Conservation (phyloP, 2,329 filamentous ascomycete species). For the Hawksworthiomyces lignivorus region DNA sequence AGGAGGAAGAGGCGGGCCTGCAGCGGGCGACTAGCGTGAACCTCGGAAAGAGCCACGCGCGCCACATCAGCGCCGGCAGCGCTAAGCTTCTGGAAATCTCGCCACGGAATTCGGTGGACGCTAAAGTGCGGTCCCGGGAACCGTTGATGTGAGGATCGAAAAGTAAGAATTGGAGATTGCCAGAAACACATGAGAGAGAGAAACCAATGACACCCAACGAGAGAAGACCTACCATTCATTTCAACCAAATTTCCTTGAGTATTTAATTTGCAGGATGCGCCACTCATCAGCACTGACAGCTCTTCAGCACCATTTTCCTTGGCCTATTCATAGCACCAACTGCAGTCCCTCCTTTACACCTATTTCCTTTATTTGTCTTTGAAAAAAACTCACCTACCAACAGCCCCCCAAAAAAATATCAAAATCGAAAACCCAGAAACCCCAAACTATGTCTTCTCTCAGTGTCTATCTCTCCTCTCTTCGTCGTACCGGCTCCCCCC, state of each 20-base stretch:
- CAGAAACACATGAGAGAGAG: not conserved
- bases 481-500: too few species aligned
- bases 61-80: conserved; percentile 70
- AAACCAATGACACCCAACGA: not conserved
- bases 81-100: conserved; percentile 65
- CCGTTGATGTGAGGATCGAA: conserved; percentile 3
- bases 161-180: not conserved
- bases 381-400: not conserved
- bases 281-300: conserved; percentile 9
- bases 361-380: conserved; percentile 15
- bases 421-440: conserved; percentile 11
- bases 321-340: conserved; percentile 17
- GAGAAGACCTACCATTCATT: conserved; percentile 7
- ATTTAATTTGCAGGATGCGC: not conserved
- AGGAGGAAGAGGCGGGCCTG: conserved; percentile 31
- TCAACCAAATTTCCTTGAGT: conserved; percentile 15
- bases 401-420: conserved; percentile 7
- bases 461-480: too few species aligned
- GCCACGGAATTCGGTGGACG: conserved; percentile 46
- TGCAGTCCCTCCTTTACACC: conserved; percentile 20
- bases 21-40: conserved; percentile 66
- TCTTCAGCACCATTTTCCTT: conserved; percentile 13
- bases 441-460: too few species aligned
- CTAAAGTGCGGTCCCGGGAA: conserved; percentile 21
- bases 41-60: conserved; percentile 55